phyloP scores from a whole-genome alignment of 2,329 filamentous ascomycete genomes.

The Xylaria arbuscula region DNA sequence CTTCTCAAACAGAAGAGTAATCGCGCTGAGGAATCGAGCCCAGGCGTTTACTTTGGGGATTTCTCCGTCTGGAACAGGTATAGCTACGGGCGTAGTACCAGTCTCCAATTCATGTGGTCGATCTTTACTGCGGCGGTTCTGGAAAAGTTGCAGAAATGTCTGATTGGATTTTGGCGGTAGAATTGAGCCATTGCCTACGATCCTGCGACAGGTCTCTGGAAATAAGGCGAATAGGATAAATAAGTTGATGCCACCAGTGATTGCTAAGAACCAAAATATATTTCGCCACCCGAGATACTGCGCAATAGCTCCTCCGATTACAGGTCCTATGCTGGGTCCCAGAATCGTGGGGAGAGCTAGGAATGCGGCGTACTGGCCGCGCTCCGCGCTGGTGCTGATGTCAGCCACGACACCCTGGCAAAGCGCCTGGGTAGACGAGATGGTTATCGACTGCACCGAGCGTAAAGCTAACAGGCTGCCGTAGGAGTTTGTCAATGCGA shows the following conservation, averaged over 20 bases:
- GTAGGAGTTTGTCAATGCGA: slow-evolving; percentile 56
- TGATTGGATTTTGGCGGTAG: slow-evolving; percentile 29
- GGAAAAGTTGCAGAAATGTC: slow-evolving; percentile 30
- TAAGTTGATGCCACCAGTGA: slow-evolving; percentile 38
- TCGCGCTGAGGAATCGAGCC: slow-evolving; percentile 58
- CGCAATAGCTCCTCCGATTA: slow-evolving; percentile 38
- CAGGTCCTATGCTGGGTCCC: slow-evolving; percentile 50
- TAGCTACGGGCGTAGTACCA: neutral
- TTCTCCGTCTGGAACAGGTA: neutral
- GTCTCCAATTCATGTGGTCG: slow-evolving; percentile 3
- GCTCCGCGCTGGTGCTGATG: slow-evolving; percentile 63
- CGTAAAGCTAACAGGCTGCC: slow-evolving; percentile 58
- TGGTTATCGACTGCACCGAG: slow-evolving; percentile 61
- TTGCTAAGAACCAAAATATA: slow-evolving; percentile 46
- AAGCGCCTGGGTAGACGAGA: slow-evolving; percentile 64
- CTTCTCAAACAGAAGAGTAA: slow-evolving; percentile 66
- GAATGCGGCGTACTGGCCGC: slow-evolving; percentile 63
- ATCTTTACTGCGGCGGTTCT: slow-evolving; percentile 15
- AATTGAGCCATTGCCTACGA: slow-evolving; percentile 40
- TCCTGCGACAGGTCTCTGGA: slow-evolving; percentile 41
- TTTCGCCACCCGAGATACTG: slow-evolving; percentile 43
- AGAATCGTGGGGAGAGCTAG: slow-evolving; percentile 56
- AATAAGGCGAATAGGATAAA: slow-evolving; percentile 34
- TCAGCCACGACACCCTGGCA: slow-evolving; percentile 64
- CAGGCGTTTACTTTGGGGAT: slow-evolving; percentile 28